These are phyloP conservation scores for Debaryomyces tyrocola DNA, from an alignment of 805 yeast genomes.

Conservation along the genomic window DNA sequence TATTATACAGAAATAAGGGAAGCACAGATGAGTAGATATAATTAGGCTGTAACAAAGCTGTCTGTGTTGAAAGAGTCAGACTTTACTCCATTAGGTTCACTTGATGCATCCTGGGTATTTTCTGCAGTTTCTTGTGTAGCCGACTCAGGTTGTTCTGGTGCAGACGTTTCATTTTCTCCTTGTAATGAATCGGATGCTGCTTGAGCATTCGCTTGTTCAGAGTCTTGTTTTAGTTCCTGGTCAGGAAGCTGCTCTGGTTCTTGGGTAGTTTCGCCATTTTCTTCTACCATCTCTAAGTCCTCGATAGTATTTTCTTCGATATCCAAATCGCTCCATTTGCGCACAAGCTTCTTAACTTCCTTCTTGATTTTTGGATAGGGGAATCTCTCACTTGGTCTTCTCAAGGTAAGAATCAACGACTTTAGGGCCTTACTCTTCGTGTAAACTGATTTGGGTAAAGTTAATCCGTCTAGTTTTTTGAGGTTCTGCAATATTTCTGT, in stretches of 20 bases:
- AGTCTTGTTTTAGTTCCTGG: background rate
- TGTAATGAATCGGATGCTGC: background rate
- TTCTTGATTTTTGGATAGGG: conserved; percentile 14
- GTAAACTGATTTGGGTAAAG: conserved; percentile 31
- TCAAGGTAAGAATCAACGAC: conserved; percentile 28
- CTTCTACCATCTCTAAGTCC: conserved; percentile 8
- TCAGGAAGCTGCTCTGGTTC: conserved; percentile 1
- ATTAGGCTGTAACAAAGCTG: background rate
- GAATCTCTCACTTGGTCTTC: conserved; percentile 25
- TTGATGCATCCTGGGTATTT: no score
- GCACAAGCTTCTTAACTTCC: conserved; percentile 20
- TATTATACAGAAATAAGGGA: background rate
- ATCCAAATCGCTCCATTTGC: conserved; percentile 15
- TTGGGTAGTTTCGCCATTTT: conserved; percentile 1
- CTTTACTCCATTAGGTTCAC: background rate
- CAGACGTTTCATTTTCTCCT: background rate
- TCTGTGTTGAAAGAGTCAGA: background rate
- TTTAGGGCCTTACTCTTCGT: conserved; percentile 30
- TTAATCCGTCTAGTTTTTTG: conserved; percentile 12
- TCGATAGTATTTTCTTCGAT: conserved; percentile 16
- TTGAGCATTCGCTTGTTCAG: conserved; percentile 6
- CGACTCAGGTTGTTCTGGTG: background rate
- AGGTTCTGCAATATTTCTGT: conserved; percentile 16
- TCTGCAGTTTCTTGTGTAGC: no score
- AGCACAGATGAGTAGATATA: background rate